phyloP scores from a whole-genome alignment of 805 yeast genomes.

The Martiniozyma abietophila region DNA sequence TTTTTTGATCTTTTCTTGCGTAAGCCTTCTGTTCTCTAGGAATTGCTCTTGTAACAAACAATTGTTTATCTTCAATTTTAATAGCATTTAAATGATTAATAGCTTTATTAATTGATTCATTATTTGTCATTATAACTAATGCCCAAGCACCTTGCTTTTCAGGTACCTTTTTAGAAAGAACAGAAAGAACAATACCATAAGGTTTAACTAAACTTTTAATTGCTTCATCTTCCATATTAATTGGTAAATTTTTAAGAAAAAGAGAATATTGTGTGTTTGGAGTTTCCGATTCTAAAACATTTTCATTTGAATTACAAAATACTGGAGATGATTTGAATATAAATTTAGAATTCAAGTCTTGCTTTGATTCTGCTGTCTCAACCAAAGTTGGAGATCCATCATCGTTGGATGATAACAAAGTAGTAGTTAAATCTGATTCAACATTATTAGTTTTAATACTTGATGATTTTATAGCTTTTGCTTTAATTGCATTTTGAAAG shows the following conservation, averaged over 20 bases:
- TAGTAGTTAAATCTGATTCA: no score
- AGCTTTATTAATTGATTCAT: constrained; percentile 20
- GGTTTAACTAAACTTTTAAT: constrained; percentile 22
- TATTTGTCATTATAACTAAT: constrained; percentile 21
- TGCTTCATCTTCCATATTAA: constrained; percentile 18
- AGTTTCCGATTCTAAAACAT: not conserved
- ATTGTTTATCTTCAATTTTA: constrained; percentile 22
- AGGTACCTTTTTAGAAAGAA: constrained; percentile 21
- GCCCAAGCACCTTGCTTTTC: constrained; percentile 27
- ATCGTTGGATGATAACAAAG: not conserved
- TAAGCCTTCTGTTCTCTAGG: constrained; percentile 26
- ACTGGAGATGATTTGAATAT: no score
- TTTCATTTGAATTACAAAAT: no score
- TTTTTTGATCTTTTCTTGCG: constrained; percentile 13
- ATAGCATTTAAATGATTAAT: constrained; percentile 20
- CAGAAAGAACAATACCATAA: constrained; percentile 23
- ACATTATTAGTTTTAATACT: no score
- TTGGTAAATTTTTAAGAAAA: constrained; percentile 25
- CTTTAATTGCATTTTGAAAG: not conserved
- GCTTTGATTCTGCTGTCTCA: not conserved
- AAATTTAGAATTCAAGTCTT: not conserved
- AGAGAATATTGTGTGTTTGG: constrained; percentile 21
- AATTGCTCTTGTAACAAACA: constrained; percentile 26
- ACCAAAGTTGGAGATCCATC: not conserved
- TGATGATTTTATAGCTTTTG: no score